Evolutionary conservation across 192 early-diverging fungal genomes (phyloP).

Genomic region (Globomyces pollinis-pini): DNA sequence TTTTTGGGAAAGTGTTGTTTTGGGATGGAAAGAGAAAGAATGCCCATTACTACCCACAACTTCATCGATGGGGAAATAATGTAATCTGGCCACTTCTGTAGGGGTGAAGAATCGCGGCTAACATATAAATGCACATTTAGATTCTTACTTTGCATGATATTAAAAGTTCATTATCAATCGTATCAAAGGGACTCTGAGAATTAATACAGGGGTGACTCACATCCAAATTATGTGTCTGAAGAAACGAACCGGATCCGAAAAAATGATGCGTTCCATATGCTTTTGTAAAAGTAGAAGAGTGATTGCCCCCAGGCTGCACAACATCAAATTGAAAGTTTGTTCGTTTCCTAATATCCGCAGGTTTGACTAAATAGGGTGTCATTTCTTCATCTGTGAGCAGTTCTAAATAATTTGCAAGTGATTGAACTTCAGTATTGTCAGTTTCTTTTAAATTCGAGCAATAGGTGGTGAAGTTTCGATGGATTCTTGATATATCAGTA

Average conservation of each 20-base stretch:
- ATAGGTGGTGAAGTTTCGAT: not conserved
- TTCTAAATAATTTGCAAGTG: no score
- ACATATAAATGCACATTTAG: conserved; percentile 52
- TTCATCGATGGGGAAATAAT: conserved; percentile 63
- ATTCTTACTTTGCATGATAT: conserved; percentile 35
- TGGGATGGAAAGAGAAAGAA: conserved; percentile 62
- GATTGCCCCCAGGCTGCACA: conserved; percentile 15
- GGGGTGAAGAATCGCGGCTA: conserved; percentile 79
- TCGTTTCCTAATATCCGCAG: conserved; percentile 7
- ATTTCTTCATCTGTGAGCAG: not conserved
- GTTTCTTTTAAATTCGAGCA: not conserved
- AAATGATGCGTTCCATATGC: conserved; percentile 72
- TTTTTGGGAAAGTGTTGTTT: conserved; percentile 60
- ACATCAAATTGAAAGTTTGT: conserved; percentile 22
- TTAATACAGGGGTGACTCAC: not conserved
- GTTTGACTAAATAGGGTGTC: not conserved
- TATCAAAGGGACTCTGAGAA: not conserved
- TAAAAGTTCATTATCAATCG: conserved; percentile 29
- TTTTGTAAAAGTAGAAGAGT: conserved; percentile 51
- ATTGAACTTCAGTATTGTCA: not conserved
- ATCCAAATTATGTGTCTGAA: conserved; percentile 66
- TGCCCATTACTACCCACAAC: conserved; percentile 6
- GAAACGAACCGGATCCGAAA: conserved; percentile 65
- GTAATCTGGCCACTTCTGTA: conserved; percentile 68
- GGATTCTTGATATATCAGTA: not conserved